These are phyloP conservation scores for Pseudopithomyces maydicus DNA, from an alignment of 2,329 filamentous ascomycete species.

Conservation along the genomic window DNA sequence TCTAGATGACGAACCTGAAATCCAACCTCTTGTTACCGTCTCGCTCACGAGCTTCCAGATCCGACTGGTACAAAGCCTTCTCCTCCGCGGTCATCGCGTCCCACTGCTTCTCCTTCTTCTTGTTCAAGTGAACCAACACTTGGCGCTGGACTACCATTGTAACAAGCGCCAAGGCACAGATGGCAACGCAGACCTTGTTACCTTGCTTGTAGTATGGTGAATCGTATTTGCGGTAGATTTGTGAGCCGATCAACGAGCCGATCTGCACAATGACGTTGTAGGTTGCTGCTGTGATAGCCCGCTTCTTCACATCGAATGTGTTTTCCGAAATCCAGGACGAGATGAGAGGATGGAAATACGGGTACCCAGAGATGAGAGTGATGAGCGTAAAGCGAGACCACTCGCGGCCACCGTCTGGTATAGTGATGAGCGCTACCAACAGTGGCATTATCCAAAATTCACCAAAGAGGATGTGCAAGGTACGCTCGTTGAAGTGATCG, in stretches of 20 bases:
- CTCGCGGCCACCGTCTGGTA: constrained; percentile 40
- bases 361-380: constrained; percentile 46
- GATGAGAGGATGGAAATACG: constrained; percentile 60
- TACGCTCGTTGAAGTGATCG: constrained; percentile 57
- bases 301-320: constrained; percentile 64
- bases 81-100: constrained; percentile 55
- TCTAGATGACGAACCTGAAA: constrained; percentile 43
- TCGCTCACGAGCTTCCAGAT: constrained; percentile 30
- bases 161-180: constrained; percentile 54
- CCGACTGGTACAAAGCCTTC: constrained; percentile 54
- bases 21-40: constrained; percentile 49
- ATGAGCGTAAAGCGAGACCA: constrained; percentile 48
- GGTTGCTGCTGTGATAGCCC: constrained; percentile 66
- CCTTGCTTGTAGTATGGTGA: constrained; percentile 60
- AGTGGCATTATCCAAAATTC: constrained; percentile 51
- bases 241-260: constrained; percentile 44
- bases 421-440: constrained; percentile 42
- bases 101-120: constrained; percentile 54
- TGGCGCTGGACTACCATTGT: constrained; percentile 57
- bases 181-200: constrained; percentile 57
- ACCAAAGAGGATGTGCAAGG: constrained; percentile 53
- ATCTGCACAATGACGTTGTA: constrained; percentile 61
- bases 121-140: constrained; percentile 38
- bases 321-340: constrained; percentile 68
- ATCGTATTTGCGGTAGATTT: constrained; percentile 60